These are phyloP conservation scores for Thecaphora thlaspeos DNA, from an alignment of 1,284 basidiomycete genomes.

Conservation along the genomic window DNA sequence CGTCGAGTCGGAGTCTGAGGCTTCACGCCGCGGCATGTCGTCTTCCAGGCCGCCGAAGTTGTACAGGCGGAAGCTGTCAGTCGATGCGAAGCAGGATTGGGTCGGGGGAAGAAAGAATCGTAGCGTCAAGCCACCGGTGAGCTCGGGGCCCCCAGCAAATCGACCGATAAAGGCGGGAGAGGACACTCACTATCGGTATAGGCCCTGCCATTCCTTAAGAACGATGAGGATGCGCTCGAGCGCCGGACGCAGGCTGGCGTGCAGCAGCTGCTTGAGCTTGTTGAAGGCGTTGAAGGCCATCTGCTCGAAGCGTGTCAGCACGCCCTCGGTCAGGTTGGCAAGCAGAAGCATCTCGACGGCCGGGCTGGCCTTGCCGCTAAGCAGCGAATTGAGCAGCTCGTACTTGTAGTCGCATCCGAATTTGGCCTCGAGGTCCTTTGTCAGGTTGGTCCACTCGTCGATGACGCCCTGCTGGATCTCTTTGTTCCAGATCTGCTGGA, in stretches of 20 bases:
- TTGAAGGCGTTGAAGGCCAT: conserved; percentile 16
- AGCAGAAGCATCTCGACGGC: conserved; percentile 44
- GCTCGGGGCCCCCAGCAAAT: too few relatives aligned
- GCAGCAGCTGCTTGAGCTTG: conserved; percentile 14
- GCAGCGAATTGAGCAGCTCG: conserved; percentile 39
- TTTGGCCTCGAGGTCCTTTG: conserved; percentile 25
- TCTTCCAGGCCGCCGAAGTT: background rate
- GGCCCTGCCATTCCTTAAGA: conserved; percentile 1
- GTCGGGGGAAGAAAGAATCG: too few relatives aligned
- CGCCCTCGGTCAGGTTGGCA: conserved; percentile 42
- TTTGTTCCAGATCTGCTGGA: conserved; percentile 18
- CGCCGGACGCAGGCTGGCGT: conserved; percentile 13
- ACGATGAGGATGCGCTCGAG: conserved; percentile 21
- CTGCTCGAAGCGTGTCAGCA: conserved; percentile 24
- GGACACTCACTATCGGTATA: background rate
- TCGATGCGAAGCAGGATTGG: background rate
- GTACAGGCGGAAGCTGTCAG: background rate
- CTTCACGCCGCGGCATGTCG: background rate
- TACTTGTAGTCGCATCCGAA: conserved; percentile 38
- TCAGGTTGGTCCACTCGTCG: conserved; percentile 34
- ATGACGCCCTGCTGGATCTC: conserved; percentile 19
- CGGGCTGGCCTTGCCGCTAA: conserved; percentile 29
- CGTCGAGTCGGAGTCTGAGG: background rate
- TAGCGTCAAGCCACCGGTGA: too few relatives aligned
- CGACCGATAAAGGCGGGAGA: too few relatives aligned